Conservation (phyloP, 2,329 filamentous ascomycete species). For the Macrophomina pseudophaseolina region DNA sequence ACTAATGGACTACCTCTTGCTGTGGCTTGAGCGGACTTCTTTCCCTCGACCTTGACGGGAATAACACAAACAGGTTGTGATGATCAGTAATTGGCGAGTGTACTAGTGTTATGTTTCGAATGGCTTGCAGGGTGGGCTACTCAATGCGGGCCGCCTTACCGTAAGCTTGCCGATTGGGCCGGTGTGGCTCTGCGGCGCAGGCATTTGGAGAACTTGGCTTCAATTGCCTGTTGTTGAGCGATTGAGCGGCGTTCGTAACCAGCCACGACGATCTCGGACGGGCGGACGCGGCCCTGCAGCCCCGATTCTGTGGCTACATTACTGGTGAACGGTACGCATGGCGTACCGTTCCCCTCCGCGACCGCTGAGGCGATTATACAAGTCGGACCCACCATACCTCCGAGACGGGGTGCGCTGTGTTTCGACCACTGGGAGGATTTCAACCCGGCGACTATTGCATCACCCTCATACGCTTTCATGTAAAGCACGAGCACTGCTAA, state of each 20-base stretch:
- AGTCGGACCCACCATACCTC: not conserved
- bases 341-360: not conserved
- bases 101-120: not conserved
- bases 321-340: not conserved
- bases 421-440: not conserved
- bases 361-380: not conserved
- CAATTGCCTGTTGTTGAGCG: not conserved
- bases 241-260: not conserved
- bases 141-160: not conserved
- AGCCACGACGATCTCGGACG: constrained; percentile 1
- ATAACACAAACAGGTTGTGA: constrained; percentile 14
- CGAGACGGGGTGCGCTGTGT: not conserved
- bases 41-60: not conserved
- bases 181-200: constrained; percentile 1
- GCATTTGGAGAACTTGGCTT: not conserved
- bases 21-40: constrained; percentile 10
- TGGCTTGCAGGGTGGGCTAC: not conserved
- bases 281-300: not conserved
- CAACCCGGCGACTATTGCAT: constrained; percentile 1
- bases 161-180: constrained; percentile 1
- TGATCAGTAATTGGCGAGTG: not conserved
- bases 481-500: constrained; percentile 1
- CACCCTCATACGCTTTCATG: not conserved
- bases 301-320: not conserved
- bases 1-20: not conserved